Evolutionary conservation across 306 rosid species (phyloP).

Genomic region (Quercus berberidifolia): DNA sequence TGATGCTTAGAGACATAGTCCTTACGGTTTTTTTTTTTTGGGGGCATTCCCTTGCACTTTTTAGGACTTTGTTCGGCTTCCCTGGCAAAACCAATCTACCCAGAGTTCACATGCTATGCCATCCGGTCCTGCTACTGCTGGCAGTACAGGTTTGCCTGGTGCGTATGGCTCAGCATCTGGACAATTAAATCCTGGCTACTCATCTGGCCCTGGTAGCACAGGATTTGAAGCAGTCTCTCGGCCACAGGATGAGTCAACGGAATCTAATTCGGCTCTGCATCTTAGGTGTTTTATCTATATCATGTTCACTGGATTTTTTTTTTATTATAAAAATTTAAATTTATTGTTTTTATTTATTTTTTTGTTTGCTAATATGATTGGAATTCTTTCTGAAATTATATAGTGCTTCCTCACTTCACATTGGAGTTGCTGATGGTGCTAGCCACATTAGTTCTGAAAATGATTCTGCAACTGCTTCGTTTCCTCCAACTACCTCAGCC

Average conservation of each 20-base stretch:
- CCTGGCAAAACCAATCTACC: constrained; percentile 88
- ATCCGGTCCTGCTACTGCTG: constrained; percentile 56
- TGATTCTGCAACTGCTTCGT: constrained; percentile 66
- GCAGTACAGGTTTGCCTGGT: constrained; percentile 48
- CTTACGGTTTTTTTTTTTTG: neutral
- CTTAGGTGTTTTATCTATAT: constrained; percentile 43
- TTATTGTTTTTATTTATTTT: neutral
- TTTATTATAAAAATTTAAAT: neutral
- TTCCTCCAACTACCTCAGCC: constrained; percentile 62
- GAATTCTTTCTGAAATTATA: constrained; percentile 21
- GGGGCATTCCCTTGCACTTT: constrained; percentile 1
- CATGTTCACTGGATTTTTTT: neutral
- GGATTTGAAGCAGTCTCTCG: constrained; percentile 81
- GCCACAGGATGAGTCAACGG: constrained; percentile 60
- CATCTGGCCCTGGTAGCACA: constrained; percentile 42
- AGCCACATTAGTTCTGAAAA: constrained; percentile 67
- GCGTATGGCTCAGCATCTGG: constrained; percentile 57
- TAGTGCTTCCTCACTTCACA: constrained; percentile 64
- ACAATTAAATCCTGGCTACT: constrained; percentile 61
- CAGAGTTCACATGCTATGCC: constrained; percentile 69
- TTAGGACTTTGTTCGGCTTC: constrained; percentile 96
- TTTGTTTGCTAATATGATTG: constrained; percentile 15
- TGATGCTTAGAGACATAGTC: constrained; percentile 7
- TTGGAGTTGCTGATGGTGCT: constrained; percentile 56
- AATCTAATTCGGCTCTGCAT: constrained; percentile 58